Percentiles rank a stretch among this genome's conserved stretches.
Evolutionary conservation across 2,329 filamentous ascomycete species (phyloP).

Genomic region (Pyricularia sp.): DNA sequence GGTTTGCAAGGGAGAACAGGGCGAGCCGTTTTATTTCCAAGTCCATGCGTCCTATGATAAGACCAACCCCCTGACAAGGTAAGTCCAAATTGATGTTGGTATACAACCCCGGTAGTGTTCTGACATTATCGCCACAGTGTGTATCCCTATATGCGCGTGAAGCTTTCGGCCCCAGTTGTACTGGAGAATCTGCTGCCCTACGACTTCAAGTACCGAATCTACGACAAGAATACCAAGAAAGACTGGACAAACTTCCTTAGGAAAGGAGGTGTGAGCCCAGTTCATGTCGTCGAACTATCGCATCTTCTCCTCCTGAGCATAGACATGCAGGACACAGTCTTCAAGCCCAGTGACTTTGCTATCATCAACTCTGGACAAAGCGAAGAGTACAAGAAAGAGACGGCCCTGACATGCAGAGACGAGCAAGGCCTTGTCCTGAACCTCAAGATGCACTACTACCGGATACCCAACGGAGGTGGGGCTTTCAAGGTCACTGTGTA

Average conservation of each 20-base stretch:
- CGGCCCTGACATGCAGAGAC: constrained; percentile 72
- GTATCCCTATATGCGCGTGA: constrained; percentile 92
- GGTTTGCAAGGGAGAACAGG: constrained; percentile 78
- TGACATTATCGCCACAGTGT: constrained; percentile 33
- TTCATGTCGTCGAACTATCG: constrained; percentile 93
- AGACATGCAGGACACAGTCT: constrained; percentile 92
- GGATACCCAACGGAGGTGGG: constrained; percentile 82
- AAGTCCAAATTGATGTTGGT: constrained; percentile 19
- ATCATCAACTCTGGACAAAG: constrained; percentile 89
- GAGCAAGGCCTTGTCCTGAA: constrained; percentile 69
- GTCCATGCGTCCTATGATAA: constrained; percentile 79
- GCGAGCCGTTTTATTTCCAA: constrained; percentile 94
- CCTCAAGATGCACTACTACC: constrained; percentile 83
- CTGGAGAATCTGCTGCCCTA: constrained; percentile 92
- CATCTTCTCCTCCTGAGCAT: constrained; percentile 87
- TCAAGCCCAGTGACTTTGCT: constrained; percentile 91
- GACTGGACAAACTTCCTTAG: constrained; percentile 98
- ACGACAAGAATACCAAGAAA: constrained; percentile 96
- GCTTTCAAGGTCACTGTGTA: constrained; percentile 95
- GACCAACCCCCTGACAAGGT: constrained; percentile 71
- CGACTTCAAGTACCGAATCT: constrained; percentile 98
- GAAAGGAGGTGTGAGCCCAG: constrained; percentile 92
- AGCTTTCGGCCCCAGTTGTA: constrained; percentile 84
- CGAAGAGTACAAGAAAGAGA: constrained; percentile 82
- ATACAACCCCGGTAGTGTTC: not conserved